These are phyloP conservation scores for Protomyces inouyei DNA, from an alignment of 1,139 yeast species.

Conservation along the genomic window DNA sequence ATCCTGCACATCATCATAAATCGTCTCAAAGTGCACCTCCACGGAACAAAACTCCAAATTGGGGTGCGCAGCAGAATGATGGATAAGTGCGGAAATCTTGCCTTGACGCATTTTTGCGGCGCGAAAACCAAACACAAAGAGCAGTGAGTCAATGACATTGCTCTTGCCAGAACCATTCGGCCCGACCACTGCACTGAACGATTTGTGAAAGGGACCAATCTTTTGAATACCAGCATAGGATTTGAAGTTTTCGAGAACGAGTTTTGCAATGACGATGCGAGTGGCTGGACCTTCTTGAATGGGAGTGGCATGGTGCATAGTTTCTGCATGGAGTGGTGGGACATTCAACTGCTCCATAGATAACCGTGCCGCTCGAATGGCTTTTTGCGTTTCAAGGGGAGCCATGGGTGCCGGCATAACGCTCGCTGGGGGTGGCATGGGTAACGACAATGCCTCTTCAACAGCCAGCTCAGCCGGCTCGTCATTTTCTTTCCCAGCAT, in stretches of 20 bases:
- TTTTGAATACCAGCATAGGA: conserved; percentile 93
- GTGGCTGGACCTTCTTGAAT: conserved; percentile 37
- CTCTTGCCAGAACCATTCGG: conserved; percentile 98
- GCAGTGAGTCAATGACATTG: conserved; percentile 90
- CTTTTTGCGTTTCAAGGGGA: not conserved
- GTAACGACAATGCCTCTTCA: not conserved
- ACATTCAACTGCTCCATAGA: not conserved
- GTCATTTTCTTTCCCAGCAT: not conserved
- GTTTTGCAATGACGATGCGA: conserved; percentile 66
- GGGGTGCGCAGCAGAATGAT: conserved; percentile 64
- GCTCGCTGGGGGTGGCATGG: not conserved
- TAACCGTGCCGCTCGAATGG: not conserved
- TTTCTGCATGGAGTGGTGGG: not conserved
- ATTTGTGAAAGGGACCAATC: conserved; percentile 86
- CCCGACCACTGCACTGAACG: conserved; percentile 97
- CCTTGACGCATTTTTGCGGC: conserved; percentile 97
- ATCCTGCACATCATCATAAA: conserved; percentile 49
- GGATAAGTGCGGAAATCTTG: conserved; percentile 82
- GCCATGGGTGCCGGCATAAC: not conserved
- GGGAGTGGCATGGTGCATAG: conserved; percentile 4
- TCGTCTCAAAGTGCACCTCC: conserved; percentile 84
- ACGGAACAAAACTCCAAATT: conserved; percentile 74
- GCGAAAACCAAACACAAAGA: conserved; percentile 94
- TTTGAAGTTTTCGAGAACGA: conserved; percentile 80
- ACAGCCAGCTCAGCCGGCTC: not conserved